These are phyloP conservation scores for Diplodia seriata DNA, from an alignment of 2,329 filamentous ascomycete species.

Conservation along the genomic window DNA sequence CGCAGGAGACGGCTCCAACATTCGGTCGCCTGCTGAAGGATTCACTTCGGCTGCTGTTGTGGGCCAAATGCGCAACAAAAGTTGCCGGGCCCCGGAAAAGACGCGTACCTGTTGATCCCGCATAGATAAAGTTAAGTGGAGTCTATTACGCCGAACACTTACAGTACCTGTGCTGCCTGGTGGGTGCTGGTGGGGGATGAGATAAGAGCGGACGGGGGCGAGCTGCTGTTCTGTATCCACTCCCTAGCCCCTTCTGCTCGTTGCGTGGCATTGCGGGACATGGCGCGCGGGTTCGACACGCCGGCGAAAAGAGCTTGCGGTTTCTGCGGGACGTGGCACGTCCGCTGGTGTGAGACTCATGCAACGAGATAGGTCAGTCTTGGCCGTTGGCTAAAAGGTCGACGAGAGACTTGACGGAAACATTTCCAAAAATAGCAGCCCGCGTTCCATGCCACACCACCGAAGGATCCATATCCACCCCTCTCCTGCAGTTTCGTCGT, in stretches of 20 bases:
- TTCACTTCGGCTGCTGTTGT: no score
- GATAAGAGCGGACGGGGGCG: neutral
- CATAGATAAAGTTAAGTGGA: no score
- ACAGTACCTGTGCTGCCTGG: neutral
- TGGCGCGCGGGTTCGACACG: neutral
- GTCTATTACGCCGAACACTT: neutral
- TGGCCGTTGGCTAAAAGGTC: slow-evolving; percentile 11
- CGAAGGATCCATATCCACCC: neutral
- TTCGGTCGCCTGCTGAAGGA: no score
- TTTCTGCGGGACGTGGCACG: neutral
- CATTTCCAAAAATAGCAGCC: neutral
- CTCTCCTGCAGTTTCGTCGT: no score
- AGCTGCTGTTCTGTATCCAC: neutral
- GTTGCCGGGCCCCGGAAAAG: no score
- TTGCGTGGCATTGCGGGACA: slow-evolving; percentile 1
- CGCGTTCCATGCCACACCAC: neutral
- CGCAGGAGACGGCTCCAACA: no score
- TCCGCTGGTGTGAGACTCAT: slow-evolving; percentile 5
- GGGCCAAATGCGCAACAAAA: no score
- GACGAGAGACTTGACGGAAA: neutral
- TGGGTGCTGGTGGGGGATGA: neutral
- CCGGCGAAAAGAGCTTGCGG: neutral
- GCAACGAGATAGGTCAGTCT: neutral
- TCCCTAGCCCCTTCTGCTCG: neutral
- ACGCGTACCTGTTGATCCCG: no score